Evolutionary conservation across 768 basidiomycete genomes (phyloP).

Genomic region (Boletus pseudo-olivaceus): DNA sequence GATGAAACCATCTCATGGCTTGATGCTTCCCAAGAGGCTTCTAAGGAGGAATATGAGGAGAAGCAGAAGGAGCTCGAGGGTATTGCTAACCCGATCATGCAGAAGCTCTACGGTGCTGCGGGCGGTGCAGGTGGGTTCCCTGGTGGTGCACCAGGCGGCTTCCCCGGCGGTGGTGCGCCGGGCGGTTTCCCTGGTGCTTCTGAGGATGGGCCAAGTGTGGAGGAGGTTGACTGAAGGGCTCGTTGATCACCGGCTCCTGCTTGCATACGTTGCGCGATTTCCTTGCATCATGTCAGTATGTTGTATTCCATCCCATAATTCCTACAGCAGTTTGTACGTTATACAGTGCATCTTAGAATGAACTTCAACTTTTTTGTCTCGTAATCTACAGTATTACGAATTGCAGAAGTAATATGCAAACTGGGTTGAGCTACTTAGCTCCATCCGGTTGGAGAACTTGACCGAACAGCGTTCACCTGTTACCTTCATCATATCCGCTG

Average conservation of each 20-base stretch:
- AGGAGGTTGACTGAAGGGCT: constrained; percentile 75
- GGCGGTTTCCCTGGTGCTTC: constrained; percentile 67
- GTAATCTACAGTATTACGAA: background rate
- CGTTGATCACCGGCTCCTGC: constrained; percentile 10
- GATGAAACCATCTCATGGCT: constrained; percentile 85
- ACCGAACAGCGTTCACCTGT: background rate
- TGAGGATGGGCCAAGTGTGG: constrained; percentile 86
- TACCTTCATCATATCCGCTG: background rate
- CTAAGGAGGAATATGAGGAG: constrained; percentile 90
- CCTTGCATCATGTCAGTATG: constrained; percentile 31
- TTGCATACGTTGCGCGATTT: constrained; percentile 23
- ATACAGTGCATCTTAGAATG: constrained; percentile 30
- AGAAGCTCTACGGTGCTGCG: constrained; percentile 60
- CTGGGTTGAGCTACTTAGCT: background rate
- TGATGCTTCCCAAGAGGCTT: constrained; percentile 82
- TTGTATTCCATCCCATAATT: constrained; percentile 31
- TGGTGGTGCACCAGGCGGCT: constrained; percentile 53
- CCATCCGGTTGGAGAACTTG: background rate
- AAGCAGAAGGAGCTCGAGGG: constrained; percentile 92
- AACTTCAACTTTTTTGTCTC: constrained; percentile 6
- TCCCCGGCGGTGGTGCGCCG: constrained; percentile 57
- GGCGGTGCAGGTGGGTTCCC: constrained; percentile 56
- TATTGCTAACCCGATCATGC: constrained; percentile 74
- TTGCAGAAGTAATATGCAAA: background rate
- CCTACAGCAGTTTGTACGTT: constrained; percentile 27